Evolutionary conservation across 2,329 filamentous ascomycete genomes (phyloP).

Genomic region (Aspergillaceae sp.): DNA sequence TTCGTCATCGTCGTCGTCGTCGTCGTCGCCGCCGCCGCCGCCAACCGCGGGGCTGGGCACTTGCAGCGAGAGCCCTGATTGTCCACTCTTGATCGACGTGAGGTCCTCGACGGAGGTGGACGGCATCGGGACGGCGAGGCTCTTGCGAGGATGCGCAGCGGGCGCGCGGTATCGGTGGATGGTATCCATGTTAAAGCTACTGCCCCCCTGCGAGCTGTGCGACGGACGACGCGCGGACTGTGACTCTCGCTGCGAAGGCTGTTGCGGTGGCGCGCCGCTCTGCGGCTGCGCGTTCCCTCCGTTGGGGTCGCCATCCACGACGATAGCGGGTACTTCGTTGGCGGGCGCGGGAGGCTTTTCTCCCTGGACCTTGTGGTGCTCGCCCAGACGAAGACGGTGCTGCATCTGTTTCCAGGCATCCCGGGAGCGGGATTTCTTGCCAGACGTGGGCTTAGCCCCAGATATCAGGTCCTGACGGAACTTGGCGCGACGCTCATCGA

Average conservation of each 20-base stretch:
- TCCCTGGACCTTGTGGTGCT: conserved; percentile 4
- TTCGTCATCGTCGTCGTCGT: conserved; percentile 21
- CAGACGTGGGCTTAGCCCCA: conserved; percentile 27
- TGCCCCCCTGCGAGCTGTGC: conserved; percentile 10
- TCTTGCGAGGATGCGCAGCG: conserved; percentile 9
- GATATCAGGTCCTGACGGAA: conserved; percentile 51
- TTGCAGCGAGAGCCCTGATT: conserved; percentile 22
- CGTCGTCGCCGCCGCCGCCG: conserved; percentile 19
- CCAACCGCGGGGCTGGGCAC: conserved; percentile 13
- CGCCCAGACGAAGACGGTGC: conserved; percentile 11
- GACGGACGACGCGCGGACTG: conserved; percentile 24
- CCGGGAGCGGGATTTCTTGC: conserved; percentile 7
- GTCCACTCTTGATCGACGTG: conserved; percentile 21
- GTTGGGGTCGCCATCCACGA: conserved; percentile 14
- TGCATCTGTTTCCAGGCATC: conserved; percentile 15
- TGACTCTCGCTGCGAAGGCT: conserved; percentile 9
- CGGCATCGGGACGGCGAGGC: conserved; percentile 20
- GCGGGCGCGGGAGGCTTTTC: no score
- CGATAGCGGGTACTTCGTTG: conserved; percentile 21
- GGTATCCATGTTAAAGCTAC: conserved; percentile 1
- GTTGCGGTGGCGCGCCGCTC: neutral
- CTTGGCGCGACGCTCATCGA: conserved; percentile 51
- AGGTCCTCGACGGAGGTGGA: conserved; percentile 22
- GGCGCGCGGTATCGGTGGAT: conserved; percentile 21
- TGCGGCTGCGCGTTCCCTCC: no score